Conservation (phyloP, 2,329 filamentous ascomycete genomes). For the Calonectria hongkongensis region DNA sequence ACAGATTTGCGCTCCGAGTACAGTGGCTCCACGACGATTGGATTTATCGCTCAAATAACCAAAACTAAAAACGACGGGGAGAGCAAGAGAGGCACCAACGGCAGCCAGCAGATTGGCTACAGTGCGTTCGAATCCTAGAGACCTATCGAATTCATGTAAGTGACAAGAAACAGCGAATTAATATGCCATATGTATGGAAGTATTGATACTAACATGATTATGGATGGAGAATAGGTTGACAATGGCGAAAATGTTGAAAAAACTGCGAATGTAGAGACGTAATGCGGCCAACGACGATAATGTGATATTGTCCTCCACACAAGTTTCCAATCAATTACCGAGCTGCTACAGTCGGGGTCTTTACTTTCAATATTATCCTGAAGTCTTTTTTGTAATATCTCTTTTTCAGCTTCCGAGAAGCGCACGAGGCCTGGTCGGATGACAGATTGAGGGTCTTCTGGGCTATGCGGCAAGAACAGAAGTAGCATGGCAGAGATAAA, state of each 20-base stretch:
- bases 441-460: not conserved
- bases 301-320: constrained; percentile 36
- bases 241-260: constrained; percentile 44
- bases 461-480: not conserved
- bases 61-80: constrained; percentile 68
- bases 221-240: constrained; percentile 42
- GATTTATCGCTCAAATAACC: constrained; percentile 68
- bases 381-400: not conserved
- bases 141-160: constrained; percentile 46
- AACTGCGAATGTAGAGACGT: constrained; percentile 39
- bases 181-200: constrained; percentile 26
- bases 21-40: constrained; percentile 52
- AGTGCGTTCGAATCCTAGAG: constrained; percentile 66
- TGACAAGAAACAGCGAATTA: not conserved
- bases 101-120: constrained; percentile 67
- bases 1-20: constrained; percentile 31
- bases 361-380: not conserved
- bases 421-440: not conserved
- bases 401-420: not conserved
- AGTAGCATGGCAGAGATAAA: not conserved
- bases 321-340: constrained; percentile 23
- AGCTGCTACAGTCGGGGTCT: not conserved
- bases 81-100: constrained; percentile 63
- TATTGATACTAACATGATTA: constrained; percentile 36
- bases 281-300: constrained; percentile 43